Evolutionary conservation across 352 stramenopile genomes (phyloP), one percentile per base, ranked within the genome.

Genomic region (Phytophthora boehmeriae): DNA sequence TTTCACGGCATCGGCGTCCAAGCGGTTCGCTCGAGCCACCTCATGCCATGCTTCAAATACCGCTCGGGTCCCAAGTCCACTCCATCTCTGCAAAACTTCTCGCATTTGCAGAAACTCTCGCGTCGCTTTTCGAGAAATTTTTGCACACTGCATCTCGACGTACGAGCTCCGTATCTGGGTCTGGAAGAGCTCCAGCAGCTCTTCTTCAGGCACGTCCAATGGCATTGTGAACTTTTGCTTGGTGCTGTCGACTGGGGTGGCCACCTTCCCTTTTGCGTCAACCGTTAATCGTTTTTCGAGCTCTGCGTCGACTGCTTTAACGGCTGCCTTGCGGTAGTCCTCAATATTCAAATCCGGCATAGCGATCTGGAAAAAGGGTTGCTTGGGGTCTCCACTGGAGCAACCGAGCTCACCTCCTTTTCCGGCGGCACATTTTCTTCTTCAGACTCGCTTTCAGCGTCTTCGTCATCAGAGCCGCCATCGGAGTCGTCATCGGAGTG

Each of bases 11-110:
- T 39, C 52, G 1, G 73, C 65, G 32, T 88, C 66, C 6, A 68
- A 50, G 14, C 71, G 56, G 52, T 70, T 78, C 13, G 54, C 62
- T 16, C 59, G 62, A 54, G 73, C 72, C 36, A 86, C 69, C 25
- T 89, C 77, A 5, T 80, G 75, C 82, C 79, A 91, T 14, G 70
- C 75, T 20, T 89, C 75, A 51, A 89, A 89, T 1, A 91, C 55
- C 4, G 73, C 65, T 32, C 75, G 79, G 16, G 73, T 78, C 28
- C 73, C 70, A n/a, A 80, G 57, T 0, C 82, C 74, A 48, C 76
- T 76, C 82, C 82, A 89, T 14, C 75, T 59, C 56, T 75, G 67
- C 23, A 89, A 54, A 55, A 86, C 79, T 0, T 66, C 67, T 19
- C 79, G 79, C 76, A 89, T 86, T 46, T 81, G 76, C 1, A 89